Evolutionary conservation across 495 filamentous ascomycete species (phyloP), one percentile per base, ranked within the genome.

Genomic region (Tuber melanosporum): DNA sequence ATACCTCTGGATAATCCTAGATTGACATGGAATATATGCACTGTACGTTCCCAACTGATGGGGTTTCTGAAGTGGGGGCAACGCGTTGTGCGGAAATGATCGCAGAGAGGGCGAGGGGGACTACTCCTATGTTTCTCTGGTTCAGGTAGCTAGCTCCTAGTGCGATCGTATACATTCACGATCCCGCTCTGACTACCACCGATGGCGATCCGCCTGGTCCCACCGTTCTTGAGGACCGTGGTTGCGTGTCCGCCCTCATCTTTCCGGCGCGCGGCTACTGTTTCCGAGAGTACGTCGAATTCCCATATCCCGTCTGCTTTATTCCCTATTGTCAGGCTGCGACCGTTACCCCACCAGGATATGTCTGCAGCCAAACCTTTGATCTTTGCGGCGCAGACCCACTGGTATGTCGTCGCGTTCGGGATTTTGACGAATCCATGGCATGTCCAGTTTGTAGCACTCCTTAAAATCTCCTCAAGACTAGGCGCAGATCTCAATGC

Each of bases 261-360:
- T 20, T 89, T 86, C 95, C 96, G 98, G 42, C 92, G 87, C 12
- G 90, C 92, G 3, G 95, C 83, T 39, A 94, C 90, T 10, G 89
- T 87, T 57, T 87, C 88, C 43, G 89, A 83, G 26, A 83, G 85
- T 69, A 94, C 86, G 84, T 90, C 91, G 89, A 92, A 98, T 85
- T 99, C 95, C n/a, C 91, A 91, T n/a, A 96, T 88, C 83, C 97
- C 93, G 39, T 95, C 95, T 75, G 91, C 92, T 81, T 93, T 94
- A 74, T 92, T 93, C 3, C 90, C 88, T 49, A 97, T 90, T 1
- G 89, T 90, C 80, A 98, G 84, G 2, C 88, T 88, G 36, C 57
- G 71, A n/a, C 94, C 91, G 78, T 93, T 88, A 17, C 88, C 86
- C 92, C 93, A 32, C 32, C 32, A 32, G 32, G 32, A 32, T 32